These are phyloP conservation scores for Pichia sporocuriosa DNA, from an alignment of 805 yeast species.

Conservation along the genomic window DNA sequence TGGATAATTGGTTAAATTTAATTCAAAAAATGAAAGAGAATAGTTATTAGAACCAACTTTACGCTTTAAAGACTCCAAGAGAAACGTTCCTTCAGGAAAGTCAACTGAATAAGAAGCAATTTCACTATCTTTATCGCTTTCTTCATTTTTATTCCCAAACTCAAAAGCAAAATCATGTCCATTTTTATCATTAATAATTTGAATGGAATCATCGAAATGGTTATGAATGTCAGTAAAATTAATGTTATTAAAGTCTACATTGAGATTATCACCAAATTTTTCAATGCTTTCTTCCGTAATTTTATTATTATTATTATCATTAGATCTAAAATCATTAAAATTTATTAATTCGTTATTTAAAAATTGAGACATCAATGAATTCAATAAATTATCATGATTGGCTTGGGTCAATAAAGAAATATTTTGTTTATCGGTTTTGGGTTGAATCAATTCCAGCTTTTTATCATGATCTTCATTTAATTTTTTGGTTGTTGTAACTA, in stretches of 20 bases:
- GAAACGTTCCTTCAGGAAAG: background rate
- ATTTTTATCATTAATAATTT: no score
- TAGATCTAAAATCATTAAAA: background rate
- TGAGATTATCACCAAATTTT: background rate
- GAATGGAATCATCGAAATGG: no score
- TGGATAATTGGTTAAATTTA: slow-evolving; percentile 2
- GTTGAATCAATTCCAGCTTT: background rate
- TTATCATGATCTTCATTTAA: background rate
- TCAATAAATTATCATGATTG: no score
- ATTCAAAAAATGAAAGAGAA: background rate
- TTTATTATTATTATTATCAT: background rate
- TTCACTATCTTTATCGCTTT: background rate
- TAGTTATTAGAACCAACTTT: background rate
- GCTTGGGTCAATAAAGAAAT: no score
- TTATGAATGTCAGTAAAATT: no score
- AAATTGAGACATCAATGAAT: no score
- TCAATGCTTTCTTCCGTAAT: background rate
- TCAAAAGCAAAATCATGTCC: no score
- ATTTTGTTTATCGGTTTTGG: no score
- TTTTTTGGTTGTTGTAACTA: no score
- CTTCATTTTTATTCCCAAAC: background rate
- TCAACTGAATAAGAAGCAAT: background rate
- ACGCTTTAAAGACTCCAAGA: slow-evolving; percentile 3
- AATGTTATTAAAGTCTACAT: no score
- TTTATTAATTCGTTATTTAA: no score